phyloP scores from a whole-genome alignment of 495 filamentous ascomycete species.

The Daldinia decipiens region DNA sequence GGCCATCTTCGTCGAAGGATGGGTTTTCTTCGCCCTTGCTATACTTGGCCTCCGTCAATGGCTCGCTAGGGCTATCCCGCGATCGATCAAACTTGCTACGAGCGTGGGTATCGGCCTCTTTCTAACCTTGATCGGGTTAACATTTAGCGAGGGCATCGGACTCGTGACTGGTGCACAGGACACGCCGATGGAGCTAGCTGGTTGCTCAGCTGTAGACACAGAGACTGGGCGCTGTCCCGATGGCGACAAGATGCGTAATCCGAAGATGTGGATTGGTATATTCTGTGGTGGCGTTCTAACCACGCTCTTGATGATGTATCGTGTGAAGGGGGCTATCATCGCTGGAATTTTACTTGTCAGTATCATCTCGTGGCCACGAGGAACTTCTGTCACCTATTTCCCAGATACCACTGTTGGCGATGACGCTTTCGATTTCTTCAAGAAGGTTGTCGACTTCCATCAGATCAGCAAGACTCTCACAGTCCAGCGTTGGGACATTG shows the following conservation, averaged over 20 bases:
- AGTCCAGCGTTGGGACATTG: slow-evolving; percentile 75
- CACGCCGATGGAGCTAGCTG: slow-evolving; percentile 75
- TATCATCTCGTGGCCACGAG: slow-evolving; percentile 83
- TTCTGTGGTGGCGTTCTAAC: slow-evolving; percentile 84
- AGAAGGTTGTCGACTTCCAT: slow-evolving; percentile 82
- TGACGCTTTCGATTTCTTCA: slow-evolving; percentile 81
- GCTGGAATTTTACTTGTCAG: slow-evolving; percentile 81
- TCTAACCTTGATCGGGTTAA: slow-evolving; percentile 81
- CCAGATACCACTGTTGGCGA: slow-evolving; percentile 73
- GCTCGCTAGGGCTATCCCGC: slow-evolving; percentile 79
- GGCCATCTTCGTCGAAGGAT: slow-evolving; percentile 85
- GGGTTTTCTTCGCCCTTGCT: slow-evolving; percentile 74
- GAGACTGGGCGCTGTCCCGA: slow-evolving; percentile 60
- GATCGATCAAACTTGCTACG: slow-evolving; percentile 83
- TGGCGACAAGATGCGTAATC: slow-evolving; percentile 74
- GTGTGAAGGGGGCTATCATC: slow-evolving; percentile 84
- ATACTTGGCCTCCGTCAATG: slow-evolving; percentile 82
- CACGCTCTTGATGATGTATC: slow-evolving; percentile 79
- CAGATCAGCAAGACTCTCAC: slow-evolving; percentile 71
- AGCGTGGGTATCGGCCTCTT: slow-evolving; percentile 85
- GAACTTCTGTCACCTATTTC: slow-evolving; percentile 79
- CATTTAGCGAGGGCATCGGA: slow-evolving; percentile 81
- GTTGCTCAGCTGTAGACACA: slow-evolving; percentile 59
- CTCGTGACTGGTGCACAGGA: slow-evolving; percentile 67
- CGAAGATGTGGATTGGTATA: slow-evolving; percentile 84